Conservation (phyloP, 1,284 basidiomycete species). For the Macrocybe sp. region DNA sequence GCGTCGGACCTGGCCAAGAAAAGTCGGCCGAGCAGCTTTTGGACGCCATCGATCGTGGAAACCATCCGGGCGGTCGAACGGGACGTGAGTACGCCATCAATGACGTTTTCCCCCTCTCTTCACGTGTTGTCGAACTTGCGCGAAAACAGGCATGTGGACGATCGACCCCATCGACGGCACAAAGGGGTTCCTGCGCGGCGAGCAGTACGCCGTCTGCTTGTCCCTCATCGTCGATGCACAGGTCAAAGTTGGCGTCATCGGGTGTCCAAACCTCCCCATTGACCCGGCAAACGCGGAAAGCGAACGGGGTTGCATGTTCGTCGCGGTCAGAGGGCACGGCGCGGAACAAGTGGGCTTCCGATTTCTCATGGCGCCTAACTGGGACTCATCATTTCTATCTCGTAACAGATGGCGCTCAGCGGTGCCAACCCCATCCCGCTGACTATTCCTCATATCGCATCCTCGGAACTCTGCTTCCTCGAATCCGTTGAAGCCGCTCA, state of each 20-base stretch:
- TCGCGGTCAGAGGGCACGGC: constrained; percentile 81
- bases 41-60: constrained; percentile 85
- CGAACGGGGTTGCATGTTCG: constrained; percentile 76
- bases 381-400: constrained; percentile 5
- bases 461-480: constrained; percentile 65
- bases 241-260: constrained; percentile 89
- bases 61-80: constrained; percentile 66
- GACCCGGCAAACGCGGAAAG: constrained; percentile 53
- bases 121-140: background rate
- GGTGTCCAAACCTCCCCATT: constrained; percentile 90
- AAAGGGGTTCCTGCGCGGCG: constrained; percentile 93
- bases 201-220: constrained; percentile 96
- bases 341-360: constrained; percentile 59
- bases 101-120: background rate
- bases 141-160: constrained; percentile 74
- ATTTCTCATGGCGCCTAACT: background rate
- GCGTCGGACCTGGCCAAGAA: constrained; percentile 52
- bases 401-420: constrained; percentile 34
- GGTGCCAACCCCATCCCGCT: constrained; percentile 41
- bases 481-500: constrained; percentile 95
- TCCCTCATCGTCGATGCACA: constrained; percentile 84
- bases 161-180: constrained; percentile 93
- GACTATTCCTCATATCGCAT: constrained; percentile 39
- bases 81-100: constrained; percentile 58
- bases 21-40: constrained; percentile 61